phyloP scores from a whole-genome alignment of 139 green algal genomes.

The Pseudopediastrum boryanum region DNA sequence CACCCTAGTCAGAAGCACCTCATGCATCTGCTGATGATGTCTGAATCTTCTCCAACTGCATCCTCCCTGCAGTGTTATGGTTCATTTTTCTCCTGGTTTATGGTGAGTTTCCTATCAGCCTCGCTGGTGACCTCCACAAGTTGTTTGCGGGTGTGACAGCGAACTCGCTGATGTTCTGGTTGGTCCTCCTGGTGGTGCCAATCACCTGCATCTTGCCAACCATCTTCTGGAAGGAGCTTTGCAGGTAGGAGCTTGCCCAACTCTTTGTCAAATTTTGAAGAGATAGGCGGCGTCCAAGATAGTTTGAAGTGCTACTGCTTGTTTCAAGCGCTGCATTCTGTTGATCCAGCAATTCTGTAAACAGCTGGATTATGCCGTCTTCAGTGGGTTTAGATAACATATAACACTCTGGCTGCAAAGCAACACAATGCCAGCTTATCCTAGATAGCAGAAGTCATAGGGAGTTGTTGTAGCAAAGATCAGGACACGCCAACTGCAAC shows the following conservation, averaged over 20 bases:
- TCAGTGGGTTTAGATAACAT: not conserved
- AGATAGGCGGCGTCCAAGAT: not conserved
- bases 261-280: not conserved
- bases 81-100: slow-evolving; percentile 74
- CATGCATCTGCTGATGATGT: too few relatives aligned
- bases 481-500: not conserved
- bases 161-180: slow-evolving; percentile 58
- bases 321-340: not conserved
- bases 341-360: not conserved
- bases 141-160: slow-evolving; percentile 60
- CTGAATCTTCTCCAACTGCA: too few relatives aligned
- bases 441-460: too few relatives aligned
- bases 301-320: not conserved
- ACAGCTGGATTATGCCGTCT: not conserved
- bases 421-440: too few relatives aligned
- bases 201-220: slow-evolving; percentile 60
- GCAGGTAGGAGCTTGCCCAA: slow-evolving; percentile 34
- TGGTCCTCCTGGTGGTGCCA: slow-evolving; percentile 60
- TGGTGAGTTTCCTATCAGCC: slow-evolving; percentile 57
- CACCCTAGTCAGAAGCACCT: too few relatives aligned
- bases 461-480: too few relatives aligned
- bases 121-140: slow-evolving; percentile 59
- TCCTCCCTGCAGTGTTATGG: slow-evolving; percentile 64
- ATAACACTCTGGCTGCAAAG: not conserved
- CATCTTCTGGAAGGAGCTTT: slow-evolving; percentile 55